Evolutionary conservation across 2,329 filamentous ascomycete species (phyloP).

Genomic region (Grosmannia penicillata): DNA sequence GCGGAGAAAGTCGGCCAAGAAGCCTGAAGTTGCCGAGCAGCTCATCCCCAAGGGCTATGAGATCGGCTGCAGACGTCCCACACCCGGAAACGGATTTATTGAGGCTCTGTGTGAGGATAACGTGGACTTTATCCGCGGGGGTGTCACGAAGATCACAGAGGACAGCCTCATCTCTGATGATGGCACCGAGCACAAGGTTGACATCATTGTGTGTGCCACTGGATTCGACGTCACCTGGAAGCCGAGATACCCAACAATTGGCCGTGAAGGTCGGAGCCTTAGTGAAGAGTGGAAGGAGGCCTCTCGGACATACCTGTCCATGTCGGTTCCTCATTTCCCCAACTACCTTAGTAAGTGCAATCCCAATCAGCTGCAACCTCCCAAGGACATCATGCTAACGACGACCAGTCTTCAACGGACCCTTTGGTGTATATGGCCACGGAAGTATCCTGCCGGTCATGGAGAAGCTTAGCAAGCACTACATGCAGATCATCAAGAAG

Average conservation of each 20-base stretch:
- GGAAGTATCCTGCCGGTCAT: slow-evolving; percentile 33
- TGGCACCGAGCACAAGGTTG: slow-evolving; percentile 32
- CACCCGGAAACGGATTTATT: slow-evolving; percentile 33
- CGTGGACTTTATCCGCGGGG: slow-evolving; percentile 28
- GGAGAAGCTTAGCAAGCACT: slow-evolving; percentile 31
- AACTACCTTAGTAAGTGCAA: slow-evolving; percentile 33
- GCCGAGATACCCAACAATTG: slow-evolving; percentile 32
- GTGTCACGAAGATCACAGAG: slow-evolving; percentile 27
- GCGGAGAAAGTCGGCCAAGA: slow-evolving; percentile 16
- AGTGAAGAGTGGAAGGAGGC: slow-evolving; percentile 30
- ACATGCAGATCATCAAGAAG: slow-evolving; percentile 28
- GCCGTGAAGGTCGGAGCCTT: slow-evolving; percentile 29
- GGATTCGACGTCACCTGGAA: slow-evolving; percentile 38
- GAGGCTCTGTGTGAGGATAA: slow-evolving; percentile 29
- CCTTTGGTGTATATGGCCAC: slow-evolving; percentile 32
- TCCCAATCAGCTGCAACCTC: not conserved
- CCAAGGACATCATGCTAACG: not conserved
- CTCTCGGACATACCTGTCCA: slow-evolving; percentile 32
- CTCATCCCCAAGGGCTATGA: slow-evolving; percentile 33
- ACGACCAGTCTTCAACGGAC: slow-evolving; percentile 29
- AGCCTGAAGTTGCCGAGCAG: slow-evolving; percentile 12
- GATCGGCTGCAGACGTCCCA: slow-evolving; percentile 29
- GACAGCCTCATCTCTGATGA: slow-evolving; percentile 30
- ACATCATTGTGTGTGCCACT: slow-evolving; percentile 40
- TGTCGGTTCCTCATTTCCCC: slow-evolving; percentile 31